These are phyloP conservation scores for Dictyostelium intermedium DNA, from an alignment of 78 protist species.

Conservation along the genomic window DNA sequence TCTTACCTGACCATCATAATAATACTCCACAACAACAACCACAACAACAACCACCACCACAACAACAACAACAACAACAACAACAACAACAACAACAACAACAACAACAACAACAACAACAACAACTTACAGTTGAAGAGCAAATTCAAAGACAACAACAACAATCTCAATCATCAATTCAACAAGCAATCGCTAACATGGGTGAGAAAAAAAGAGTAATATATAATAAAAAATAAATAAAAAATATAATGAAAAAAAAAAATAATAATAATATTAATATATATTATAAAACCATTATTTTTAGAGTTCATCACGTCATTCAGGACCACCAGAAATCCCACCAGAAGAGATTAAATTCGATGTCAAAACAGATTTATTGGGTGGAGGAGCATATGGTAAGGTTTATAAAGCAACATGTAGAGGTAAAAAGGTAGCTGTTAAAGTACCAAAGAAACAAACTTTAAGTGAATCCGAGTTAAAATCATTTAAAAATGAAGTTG, in stretches of 20 bases:
- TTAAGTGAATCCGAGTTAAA: constrained; percentile 62
- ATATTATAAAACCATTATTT: not conserved
- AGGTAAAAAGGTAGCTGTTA: constrained; percentile 85
- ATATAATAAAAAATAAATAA: no score
- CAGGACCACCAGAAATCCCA: constrained; percentile 82
- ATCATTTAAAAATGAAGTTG: constrained; percentile 79
- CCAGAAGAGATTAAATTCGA: constrained; percentile 75
- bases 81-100: constrained; percentile 23
- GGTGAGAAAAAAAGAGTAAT: not conserved
- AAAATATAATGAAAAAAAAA: no score
- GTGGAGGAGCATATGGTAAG: constrained; percentile 85
- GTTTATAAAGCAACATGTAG: constrained; percentile 71
- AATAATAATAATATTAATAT: not conserved
- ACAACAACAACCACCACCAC: not conserved
- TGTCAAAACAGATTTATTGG: constrained; percentile 55
- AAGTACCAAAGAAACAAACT: constrained; percentile 76
- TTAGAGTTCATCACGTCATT: constrained; percentile 1
- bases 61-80: not conserved
- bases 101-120: not conserved
- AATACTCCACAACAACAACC: not conserved
- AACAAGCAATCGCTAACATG: not conserved
- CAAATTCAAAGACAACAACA: not conserved
- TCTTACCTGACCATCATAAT: not conserved
- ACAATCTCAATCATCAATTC: not conserved
- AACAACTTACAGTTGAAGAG: not conserved